Base-by-base conservation (phyloP, 257 asterid species). In the Fraxinus cuspidata region DNA sequence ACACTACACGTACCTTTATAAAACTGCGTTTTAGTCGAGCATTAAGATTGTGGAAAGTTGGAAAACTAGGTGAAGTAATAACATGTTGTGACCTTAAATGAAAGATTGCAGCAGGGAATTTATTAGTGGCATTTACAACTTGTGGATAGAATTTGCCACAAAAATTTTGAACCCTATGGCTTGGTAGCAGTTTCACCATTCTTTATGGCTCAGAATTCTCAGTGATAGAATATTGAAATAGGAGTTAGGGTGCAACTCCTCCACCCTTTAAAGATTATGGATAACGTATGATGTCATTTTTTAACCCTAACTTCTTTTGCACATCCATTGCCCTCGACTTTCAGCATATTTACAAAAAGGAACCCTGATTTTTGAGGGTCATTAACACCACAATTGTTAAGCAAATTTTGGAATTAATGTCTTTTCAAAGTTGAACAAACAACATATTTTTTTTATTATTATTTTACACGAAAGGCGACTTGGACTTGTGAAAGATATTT, bases 241-340 rank as follows among this genome's bases (percentile, higher is more conserved):
- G 2, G 51, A 23, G 35, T 53, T 38, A 38, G 12, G 2, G 13
- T 38, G 44, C 44, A 38, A 38, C 44, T 38, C 44, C 13, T 38
- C 44, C 44, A 9, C 44, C 12, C 44, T 38, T 18, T 25, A 38
- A 58, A 21, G 63, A 51, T 58, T 5, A 58, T 60, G 67, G 88
- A 85, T 85, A 85, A 80, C 86, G 75, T 60, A 9, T 74, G 70
- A 37, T 76, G 23, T 25, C 47, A 63, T 69, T 9, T 76, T 34
- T 72, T 40, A 79, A 65, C 80, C 78, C 28, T 16, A 16, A 31
- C 38, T 70, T 73, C 19, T 7, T 76, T 70, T 64, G 18, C 68
- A 2, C 27, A 25, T 25, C 16, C 32, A 8, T 56, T 56, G 28
- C 65, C 65, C 27, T 56, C 65, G 12, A 56, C 7, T 56, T 21